A percentile compares a stretch with the other conserved stretches of the same genome.
Conservation (phyloP, 257 asterid genomes). For the Cordia subcordata region DNA sequence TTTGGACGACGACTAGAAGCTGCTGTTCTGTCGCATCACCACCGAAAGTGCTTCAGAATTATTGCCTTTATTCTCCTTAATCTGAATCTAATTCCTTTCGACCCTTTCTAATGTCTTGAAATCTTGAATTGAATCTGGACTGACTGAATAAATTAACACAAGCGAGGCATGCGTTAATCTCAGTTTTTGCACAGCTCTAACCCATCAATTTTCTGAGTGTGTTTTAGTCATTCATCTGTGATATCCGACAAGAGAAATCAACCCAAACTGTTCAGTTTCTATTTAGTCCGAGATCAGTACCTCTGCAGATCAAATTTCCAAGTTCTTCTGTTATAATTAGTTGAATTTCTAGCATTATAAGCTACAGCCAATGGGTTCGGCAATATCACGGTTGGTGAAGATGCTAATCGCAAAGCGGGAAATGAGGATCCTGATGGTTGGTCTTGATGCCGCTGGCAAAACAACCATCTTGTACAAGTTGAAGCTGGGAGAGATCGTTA, state of each 20-base stretch:
- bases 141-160: too few relatives aligned
- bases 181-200: too few relatives aligned
- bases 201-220: too few relatives aligned
- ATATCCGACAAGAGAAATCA: too few relatives aligned
- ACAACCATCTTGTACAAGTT: slow-evolving; percentile 45
- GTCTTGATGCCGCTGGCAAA: slow-evolving; percentile 50
- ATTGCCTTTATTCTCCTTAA: slow-evolving; percentile 14
- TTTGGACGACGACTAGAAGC: too few relatives aligned
- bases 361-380: slow-evolving; percentile 31
- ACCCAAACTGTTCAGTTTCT: neutral
- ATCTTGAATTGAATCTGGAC: too few relatives aligned
- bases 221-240: neutral
- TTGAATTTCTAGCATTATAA: neutral
- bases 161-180: too few relatives aligned
- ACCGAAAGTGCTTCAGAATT: neutral
- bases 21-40: neutral
- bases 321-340: neutral
- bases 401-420: slow-evolving; percentile 35
- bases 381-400: slow-evolving; percentile 31
- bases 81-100: slow-evolving; percentile 20
- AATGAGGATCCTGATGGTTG: slow-evolving; percentile 53
- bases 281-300: too few relatives aligned
- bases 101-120: neutral
- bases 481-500: slow-evolving; percentile 44
- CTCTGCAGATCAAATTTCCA: neutral